phyloP scores from a whole-genome alignment of 2,329 filamentous ascomycete genomes.

The Fusarium neocosmosporiellum region DNA sequence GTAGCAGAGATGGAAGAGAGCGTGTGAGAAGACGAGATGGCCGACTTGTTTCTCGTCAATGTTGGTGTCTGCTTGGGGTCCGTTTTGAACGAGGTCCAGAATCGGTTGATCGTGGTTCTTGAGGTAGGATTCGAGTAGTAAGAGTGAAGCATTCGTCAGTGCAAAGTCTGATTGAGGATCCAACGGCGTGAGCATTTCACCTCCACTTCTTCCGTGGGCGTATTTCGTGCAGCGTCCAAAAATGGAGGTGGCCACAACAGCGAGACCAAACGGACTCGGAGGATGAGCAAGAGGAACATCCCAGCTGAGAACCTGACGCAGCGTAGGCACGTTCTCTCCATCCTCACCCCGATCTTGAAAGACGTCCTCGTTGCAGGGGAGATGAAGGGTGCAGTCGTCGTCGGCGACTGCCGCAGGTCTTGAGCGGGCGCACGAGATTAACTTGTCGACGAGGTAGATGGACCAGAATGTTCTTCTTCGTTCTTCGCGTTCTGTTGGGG shows the following conservation, averaged over 20 bases:
- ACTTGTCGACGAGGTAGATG: conserved; percentile 51
- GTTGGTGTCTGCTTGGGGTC: neutral
- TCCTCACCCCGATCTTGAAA: conserved; percentile 1
- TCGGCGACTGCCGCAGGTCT: conserved; percentile 49
- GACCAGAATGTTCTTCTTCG: conserved; percentile 53
- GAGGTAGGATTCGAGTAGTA: neutral
- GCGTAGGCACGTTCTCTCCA: conserved; percentile 7
- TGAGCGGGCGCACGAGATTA: conserved; percentile 50
- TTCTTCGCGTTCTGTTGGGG: conserved; percentile 33
- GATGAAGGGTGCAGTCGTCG: conserved; percentile 46
- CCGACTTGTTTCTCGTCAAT: conserved; percentile 14
- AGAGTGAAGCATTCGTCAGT: neutral
- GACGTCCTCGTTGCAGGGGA: conserved; percentile 41
- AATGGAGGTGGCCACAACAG: neutral
- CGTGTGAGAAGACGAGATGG: conserved; percentile 25
- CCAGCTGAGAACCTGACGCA: conserved; percentile 17
- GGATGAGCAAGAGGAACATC: neutral
- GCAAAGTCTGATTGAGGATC: neutral
- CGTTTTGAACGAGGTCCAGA: conserved; percentile 14
- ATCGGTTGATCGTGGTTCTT: neutral
- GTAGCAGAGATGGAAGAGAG: conserved; percentile 30
- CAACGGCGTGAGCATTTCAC: neutral
- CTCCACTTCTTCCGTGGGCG: neutral
- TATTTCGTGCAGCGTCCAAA: neutral
- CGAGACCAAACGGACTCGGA: neutral